Evolutionary conservation across 2,329 filamentous ascomycete genomes (phyloP).

Genomic region (Capronia americana): DNA sequence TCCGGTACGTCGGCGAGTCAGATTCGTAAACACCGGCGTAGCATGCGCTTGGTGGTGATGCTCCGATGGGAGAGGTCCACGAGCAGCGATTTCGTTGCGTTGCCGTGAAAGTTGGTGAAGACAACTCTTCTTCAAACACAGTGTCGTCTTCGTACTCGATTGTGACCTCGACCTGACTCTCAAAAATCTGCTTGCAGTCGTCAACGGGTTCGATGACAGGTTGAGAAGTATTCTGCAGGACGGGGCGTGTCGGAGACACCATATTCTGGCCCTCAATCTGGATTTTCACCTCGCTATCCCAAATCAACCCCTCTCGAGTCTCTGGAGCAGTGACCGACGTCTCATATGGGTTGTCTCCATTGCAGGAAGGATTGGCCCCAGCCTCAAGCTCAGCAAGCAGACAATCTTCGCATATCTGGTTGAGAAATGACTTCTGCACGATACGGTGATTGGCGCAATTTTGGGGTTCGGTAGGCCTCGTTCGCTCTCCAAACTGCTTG

Average conservation of each 20-base stretch:
- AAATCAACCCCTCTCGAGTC: conserved; percentile 33
- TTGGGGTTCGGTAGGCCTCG: conserved; percentile 20
- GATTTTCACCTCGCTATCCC: conserved; percentile 38
- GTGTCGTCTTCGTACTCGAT: conserved; percentile 26
- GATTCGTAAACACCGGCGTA: not conserved
- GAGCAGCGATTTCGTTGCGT: conserved; percentile 5
- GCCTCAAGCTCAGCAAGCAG: conserved; percentile 28
- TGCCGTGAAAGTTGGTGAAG: conserved; percentile 18
- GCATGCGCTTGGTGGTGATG: conserved; percentile 10
- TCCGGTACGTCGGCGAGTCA: not conserved
- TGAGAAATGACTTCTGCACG: conserved; percentile 37
- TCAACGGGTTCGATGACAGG: conserved; percentile 1
- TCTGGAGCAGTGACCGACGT: not conserved
- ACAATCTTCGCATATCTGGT: conserved; percentile 40
- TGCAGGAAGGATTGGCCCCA: not conserved
- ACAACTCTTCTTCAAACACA: conserved; percentile 8
- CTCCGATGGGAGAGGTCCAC: conserved; percentile 2
- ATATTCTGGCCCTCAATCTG: conserved; percentile 28
- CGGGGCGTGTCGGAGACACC: conserved; percentile 5
- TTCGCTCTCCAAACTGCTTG: conserved; percentile 6
- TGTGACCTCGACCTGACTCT: conserved; percentile 34
- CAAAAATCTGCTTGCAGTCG: conserved; percentile 28
- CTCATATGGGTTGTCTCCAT: not conserved
- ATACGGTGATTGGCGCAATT: conserved; percentile 30
- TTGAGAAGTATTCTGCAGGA: not conserved